Base-by-base conservation (phyloP, 1,284 basidiomycete species). In the Apiotrichum domesticum region DNA sequence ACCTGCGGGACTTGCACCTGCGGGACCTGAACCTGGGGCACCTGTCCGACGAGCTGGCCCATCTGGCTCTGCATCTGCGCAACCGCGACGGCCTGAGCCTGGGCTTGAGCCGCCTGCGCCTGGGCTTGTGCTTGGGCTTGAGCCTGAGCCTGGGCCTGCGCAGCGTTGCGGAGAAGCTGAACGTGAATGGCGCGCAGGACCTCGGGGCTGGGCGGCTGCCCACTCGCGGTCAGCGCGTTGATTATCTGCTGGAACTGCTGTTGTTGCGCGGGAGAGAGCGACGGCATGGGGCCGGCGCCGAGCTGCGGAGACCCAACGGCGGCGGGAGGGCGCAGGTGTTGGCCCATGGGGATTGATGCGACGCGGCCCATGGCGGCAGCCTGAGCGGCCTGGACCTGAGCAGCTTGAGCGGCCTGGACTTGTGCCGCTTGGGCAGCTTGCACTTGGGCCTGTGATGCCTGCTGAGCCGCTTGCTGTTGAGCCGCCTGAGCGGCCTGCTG, bases 121-220 rank as follows among this genome's bases (percentile, higher is more conserved):
- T 55, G 55, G 34, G 58, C 57, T 14, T 46, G 51, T 5, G 43
- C 48, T 15, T 51, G 52, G 8, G 48, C 48, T 15, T 46, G 47
- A 3, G 35, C 46, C 9, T 35, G 46, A 1, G 50, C 53, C 15
- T 54, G 57, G 6, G 44, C 47, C 3, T 49, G 49, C 42, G 55
- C 53, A 9, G 55, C 65, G 54, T 69, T 63, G 6, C 65, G 55
- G 46, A 67, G 43, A 37, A 70, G 56, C 43, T 65, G 57, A 8
- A 57, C 14, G 21, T 66, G 66, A 13, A 66, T 46, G 4, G 62
- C 58, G 41, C 66, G 63, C 15, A 74, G 60, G 8, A 59, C 59
- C 53, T 74, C 72, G 3, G 65, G 61, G 4, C 68, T 73, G 5
- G 66, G 60, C 42, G 61, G 59, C 55, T 68, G 65, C 5, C 71